These are phyloP conservation scores for Psilocybe subaeruginosa DNA, from an alignment of 768 basidiomycete species.

Conservation along the genomic window DNA sequence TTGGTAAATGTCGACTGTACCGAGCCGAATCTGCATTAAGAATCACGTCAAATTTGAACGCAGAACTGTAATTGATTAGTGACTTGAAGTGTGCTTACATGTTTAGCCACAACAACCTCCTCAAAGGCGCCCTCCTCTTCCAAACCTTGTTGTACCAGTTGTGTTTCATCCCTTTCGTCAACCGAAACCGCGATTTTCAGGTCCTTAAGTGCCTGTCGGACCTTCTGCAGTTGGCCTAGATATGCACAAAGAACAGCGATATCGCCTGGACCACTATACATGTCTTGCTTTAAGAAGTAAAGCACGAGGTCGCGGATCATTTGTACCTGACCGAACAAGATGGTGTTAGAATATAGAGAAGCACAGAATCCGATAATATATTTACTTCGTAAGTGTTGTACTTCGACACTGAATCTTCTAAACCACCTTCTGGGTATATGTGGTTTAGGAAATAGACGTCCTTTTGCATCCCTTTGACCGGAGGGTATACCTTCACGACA, in stretches of 20 bases:
- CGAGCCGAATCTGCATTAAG: conserved; percentile 56
- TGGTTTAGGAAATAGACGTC: conserved; percentile 75
- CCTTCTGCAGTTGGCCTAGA: conserved; percentile 45
- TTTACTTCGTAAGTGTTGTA: conserved; percentile 69
- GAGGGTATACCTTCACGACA: conserved; percentile 50
- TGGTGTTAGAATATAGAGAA: neutral
- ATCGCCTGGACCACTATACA: conserved; percentile 46
- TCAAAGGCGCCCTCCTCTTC: conserved; percentile 34
- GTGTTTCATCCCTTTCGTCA: conserved; percentile 68
- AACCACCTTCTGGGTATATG: conserved; percentile 58
- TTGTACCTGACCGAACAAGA: conserved; percentile 31
- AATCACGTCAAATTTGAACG: neutral
- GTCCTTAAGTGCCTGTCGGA: conserved; percentile 37
- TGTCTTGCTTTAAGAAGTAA: conserved; percentile 43
- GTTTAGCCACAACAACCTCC: conserved; percentile 14
- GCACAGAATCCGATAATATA: neutral
- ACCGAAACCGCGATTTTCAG: conserved; percentile 62
- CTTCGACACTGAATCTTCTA: conserved; percentile 66
- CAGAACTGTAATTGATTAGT: neutral
- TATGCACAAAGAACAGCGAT: conserved; percentile 52
- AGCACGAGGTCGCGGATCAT: conserved; percentile 49
- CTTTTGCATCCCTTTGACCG: conserved; percentile 62
- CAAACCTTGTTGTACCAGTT: conserved; percentile 52
- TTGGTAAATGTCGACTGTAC: conserved; percentile 81
- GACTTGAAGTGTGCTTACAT: neutral